Evolutionary conservation across 768 basidiomycete species (phyloP), one percentile per base, ranked within the genome.

Genomic region (Agrocybe pediades): DNA sequence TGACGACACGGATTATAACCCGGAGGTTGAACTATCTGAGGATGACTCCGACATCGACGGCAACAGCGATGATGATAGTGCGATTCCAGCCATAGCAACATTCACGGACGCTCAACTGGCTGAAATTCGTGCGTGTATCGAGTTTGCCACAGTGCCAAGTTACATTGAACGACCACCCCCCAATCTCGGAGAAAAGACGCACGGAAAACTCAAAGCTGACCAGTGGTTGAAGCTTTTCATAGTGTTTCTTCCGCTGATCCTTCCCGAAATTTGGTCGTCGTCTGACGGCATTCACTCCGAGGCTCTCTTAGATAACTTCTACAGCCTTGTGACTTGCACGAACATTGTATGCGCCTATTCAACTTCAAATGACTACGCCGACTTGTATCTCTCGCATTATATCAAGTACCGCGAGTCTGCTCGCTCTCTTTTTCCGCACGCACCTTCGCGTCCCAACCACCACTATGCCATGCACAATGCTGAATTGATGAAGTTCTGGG

Each of bases 181-280:
- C 9, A 72, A 72, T 54, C 58, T 71, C 41, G 70, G 72, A 11
- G 65, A 72, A 33, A 27, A 54, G 6, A 57, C 36, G 1, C 71
- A 71, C 56, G 69, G 68, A n/a, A 71, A 72, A 41, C 61, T 74
- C 6, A 71, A 71, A 49, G 69, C 68, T 21, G 53, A 69, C 52
- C 56, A 71, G 45, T 66, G 54, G 24, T 57, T 68, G 16, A 56
- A 50, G 9, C 61, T 69, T 5, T 71, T 69, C 43, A 63, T 58
- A 13, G 51, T 50, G 3, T 62, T 70, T 17, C 65, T 71, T 23
- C 68, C 68, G 2, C 49, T 73, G 3, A 57, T 68, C 27, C 47
- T 73, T 48, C 68, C 68, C 7, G 59, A 68, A 36, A 26, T 71
- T 11, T 70, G 68, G 69, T 59, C 52, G 23, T 11, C 26, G 17